Conservation (phyloP, 1,139 yeast genomes). For the Yamadazyma mexicana region DNA sequence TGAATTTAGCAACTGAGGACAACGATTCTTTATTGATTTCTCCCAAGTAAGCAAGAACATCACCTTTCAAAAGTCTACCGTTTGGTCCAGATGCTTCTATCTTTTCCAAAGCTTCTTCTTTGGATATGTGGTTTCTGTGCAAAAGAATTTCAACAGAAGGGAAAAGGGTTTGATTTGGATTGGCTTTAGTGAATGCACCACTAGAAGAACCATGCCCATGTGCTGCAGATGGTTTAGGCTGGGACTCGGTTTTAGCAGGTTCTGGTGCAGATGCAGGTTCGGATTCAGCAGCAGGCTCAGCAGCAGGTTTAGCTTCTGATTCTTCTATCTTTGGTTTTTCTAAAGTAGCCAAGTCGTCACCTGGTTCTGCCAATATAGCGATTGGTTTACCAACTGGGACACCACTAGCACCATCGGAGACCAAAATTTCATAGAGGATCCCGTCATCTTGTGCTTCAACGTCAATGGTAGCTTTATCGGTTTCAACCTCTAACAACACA, state of each 20-base stretch:
- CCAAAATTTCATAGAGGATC: constrained; percentile 72
- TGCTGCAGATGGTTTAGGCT: constrained; percentile 6
- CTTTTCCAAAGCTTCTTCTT: constrained; percentile 65
- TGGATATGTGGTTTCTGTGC: constrained; percentile 59
- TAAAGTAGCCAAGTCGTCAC: constrained; percentile 70
- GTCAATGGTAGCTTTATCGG: constrained; percentile 91
- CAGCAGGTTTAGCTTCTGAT: constrained; percentile 6
- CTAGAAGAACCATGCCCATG: constrained; percentile 11
- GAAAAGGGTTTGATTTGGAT: constrained; percentile 63
- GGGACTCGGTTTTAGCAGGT: constrained; percentile 12
- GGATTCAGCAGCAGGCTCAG: constrained; percentile 13
- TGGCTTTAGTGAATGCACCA: constrained; percentile 43
- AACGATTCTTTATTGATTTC: constrained; percentile 51
- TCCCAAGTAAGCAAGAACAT: constrained; percentile 82
- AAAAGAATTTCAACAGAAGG: constrained; percentile 81
- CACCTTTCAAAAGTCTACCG: constrained; percentile 88
- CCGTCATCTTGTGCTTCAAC: constrained; percentile 97
- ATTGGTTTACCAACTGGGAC: constrained; percentile 87
- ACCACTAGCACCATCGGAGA: constrained; percentile 70
- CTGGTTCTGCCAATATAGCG: constrained; percentile 85
- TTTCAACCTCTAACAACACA: constrained; percentile 82
- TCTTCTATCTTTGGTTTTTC: constrained; percentile 53
- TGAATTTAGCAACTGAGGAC: constrained; percentile 51
- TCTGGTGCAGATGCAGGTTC: constrained; percentile 11
- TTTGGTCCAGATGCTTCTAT: constrained; percentile 87